phyloP scores from a whole-genome alignment of 441 rosid genomes.

The Croton setiger region DNA sequence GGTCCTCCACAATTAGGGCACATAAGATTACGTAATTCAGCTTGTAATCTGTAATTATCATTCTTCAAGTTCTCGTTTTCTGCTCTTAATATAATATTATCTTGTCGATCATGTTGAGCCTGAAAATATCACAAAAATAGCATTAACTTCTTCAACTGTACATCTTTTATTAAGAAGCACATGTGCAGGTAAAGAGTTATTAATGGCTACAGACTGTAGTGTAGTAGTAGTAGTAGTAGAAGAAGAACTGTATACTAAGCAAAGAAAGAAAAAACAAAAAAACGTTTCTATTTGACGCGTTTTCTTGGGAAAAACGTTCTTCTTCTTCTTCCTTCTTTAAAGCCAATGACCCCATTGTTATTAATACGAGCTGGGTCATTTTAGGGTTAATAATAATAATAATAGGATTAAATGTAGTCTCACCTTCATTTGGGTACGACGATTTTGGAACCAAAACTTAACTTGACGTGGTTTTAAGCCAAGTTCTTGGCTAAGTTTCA shows the following conservation, averaged over 20 bases:
- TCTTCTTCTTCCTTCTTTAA: slow-evolving; percentile 2
- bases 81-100: slow-evolving; percentile 66
- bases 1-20: slow-evolving; percentile 85
- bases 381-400: too few relatives aligned
- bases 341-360: slow-evolving; percentile 6
- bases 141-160: slow-evolving; percentile 23
- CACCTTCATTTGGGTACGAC: slow-evolving; percentile 97
- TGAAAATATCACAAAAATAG: slow-evolving; percentile 20
- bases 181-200: slow-evolving; percentile 35
- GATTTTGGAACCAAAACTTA: slow-evolving; percentile 98
- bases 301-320: slow-evolving; percentile 31
- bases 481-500: slow-evolving; percentile 76
- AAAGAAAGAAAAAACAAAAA: too few relatives aligned
- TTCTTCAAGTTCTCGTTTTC: slow-evolving; percentile 72
- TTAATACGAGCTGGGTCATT: slow-evolving; percentile 10
- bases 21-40: slow-evolving; percentile 56
- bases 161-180: slow-evolving; percentile 28
- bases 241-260: too few relatives aligned
- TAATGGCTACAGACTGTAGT: slow-evolving; percentile 31
- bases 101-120: slow-evolving; percentile 91
- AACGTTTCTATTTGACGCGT: slow-evolving; percentile 18
- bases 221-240: not conserved
- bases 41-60: slow-evolving; percentile 71
- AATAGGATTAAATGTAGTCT: too few relatives aligned
- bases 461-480: slow-evolving; percentile 94